Conservation (phyloP, 2,329 filamentous ascomycete species). For the Podosphaera aphanis region DNA sequence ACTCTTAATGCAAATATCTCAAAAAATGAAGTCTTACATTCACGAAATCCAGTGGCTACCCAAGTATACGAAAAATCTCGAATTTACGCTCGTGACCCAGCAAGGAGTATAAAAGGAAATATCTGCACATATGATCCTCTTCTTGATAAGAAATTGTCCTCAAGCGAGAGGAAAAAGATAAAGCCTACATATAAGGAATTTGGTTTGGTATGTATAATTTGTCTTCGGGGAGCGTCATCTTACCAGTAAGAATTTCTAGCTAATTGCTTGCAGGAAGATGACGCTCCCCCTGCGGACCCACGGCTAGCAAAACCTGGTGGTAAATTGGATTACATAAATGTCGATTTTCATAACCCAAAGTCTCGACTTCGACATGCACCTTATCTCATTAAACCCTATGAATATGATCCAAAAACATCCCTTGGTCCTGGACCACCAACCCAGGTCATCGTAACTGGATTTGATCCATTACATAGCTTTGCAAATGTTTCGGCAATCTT, state of each 20-base stretch:
- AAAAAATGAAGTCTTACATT: slow-evolving; percentile 13
- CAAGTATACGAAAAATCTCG: slow-evolving; percentile 9
- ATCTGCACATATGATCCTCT: slow-evolving; percentile 37
- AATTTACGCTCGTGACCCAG: slow-evolving; percentile 31
- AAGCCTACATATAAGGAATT: slow-evolving; percentile 40
- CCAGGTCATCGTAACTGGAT: slow-evolving; percentile 85
- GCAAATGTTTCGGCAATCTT: slow-evolving; percentile 56
- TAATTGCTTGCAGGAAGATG: slow-evolving; percentile 53
- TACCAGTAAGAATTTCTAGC: slow-evolving; percentile 26
- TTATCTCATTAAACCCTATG: slow-evolving; percentile 61
- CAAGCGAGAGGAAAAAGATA: slow-evolving; percentile 28
- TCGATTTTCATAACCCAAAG: slow-evolving; percentile 45
- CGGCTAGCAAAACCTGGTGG: slow-evolving; percentile 46
- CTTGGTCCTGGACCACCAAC: slow-evolving; percentile 74
- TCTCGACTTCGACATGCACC: slow-evolving; percentile 47
- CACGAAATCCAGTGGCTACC: slow-evolving; percentile 8
- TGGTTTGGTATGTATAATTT: slow-evolving; percentile 35
- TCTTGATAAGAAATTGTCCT: slow-evolving; percentile 18
- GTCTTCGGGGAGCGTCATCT: slow-evolving; percentile 36
- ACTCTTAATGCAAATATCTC: slow-evolving; percentile 4
- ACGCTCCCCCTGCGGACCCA: slow-evolving; percentile 58
- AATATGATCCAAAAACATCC: slow-evolving; percentile 61
- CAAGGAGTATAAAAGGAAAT: slow-evolving; percentile 28
- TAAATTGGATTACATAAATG: slow-evolving; percentile 41
- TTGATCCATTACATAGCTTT: slow-evolving; percentile 71